These are phyloP conservation scores for Sporothrix mexicana DNA, from an alignment of 2,329 filamentous ascomycete species.

Conservation along the genomic window DNA sequence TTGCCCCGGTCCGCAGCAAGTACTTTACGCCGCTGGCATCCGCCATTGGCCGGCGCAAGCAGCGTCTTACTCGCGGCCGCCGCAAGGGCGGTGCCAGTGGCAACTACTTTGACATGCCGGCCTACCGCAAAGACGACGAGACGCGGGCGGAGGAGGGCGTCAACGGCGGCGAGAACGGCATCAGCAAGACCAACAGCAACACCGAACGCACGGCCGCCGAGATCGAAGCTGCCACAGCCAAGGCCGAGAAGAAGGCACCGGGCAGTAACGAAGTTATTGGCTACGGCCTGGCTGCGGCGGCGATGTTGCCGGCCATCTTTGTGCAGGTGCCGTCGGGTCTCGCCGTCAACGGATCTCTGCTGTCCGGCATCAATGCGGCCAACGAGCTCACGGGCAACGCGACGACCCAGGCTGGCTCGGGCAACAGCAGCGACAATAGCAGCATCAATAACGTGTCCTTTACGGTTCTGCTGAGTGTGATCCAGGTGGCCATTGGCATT, in stretches of 20 bases:
- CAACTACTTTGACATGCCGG: conserved; percentile 31
- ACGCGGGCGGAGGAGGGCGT: conserved; percentile 33
- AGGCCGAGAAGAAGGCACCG: conserved; percentile 36
- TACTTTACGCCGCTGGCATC: conserved; percentile 51
- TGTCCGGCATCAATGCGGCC: conserved; percentile 63
- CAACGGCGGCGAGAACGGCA: background rate
- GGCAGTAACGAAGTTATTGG: conserved; percentile 55
- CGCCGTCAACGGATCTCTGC: conserved; percentile 64
- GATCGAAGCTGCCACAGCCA: conserved; percentile 37
- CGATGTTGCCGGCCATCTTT: conserved; percentile 87
- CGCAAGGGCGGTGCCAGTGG: conserved; percentile 8
- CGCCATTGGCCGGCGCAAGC: conserved; percentile 36
- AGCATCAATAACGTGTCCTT: conserved; percentile 56
- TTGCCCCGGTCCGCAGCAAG: conserved; percentile 60
- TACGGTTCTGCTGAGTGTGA: conserved; percentile 61
- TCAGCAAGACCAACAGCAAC: conserved; percentile 23
- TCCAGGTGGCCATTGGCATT: conserved; percentile 67
- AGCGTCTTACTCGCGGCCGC: background rate
- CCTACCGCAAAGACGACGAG: conserved; percentile 28
- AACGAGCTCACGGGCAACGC: conserved; percentile 58
- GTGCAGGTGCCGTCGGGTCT: conserved; percentile 68
- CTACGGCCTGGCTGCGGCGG: conserved; percentile 81
- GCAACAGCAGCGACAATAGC: conserved; percentile 15
- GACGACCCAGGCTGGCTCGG: conserved; percentile 42
- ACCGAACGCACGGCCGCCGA: conserved; percentile 7